These are phyloP conservation scores for Tricholoma saponaceum DNA, from an alignment of 768 basidiomycete species.

Conservation along the genomic window DNA sequence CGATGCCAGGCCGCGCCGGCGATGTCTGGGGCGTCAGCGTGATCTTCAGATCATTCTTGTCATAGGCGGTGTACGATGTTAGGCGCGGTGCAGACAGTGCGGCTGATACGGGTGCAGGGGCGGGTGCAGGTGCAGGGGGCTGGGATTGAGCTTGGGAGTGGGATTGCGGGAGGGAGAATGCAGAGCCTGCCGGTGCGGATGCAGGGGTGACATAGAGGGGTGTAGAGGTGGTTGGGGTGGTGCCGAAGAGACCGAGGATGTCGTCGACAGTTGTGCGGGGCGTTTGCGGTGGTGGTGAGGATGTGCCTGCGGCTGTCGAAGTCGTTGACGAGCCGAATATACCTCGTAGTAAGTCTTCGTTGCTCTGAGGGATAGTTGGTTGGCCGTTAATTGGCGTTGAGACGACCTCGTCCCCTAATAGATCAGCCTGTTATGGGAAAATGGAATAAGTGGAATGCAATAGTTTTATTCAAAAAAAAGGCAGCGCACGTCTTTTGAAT, in stretches of 20 bases:
- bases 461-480: neutral
- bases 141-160: slow-evolving; percentile 34
- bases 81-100: slow-evolving; percentile 46
- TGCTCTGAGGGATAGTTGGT: slow-evolving; percentile 46
- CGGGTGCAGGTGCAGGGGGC: slow-evolving; percentile 15
- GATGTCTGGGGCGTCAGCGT: slow-evolving; percentile 87
- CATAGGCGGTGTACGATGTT: slow-evolving; percentile 82
- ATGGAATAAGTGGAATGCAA: slow-evolving; percentile 5
- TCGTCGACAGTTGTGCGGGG: slow-evolving; percentile 73
- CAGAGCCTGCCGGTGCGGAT: slow-evolving; percentile 21
- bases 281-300: slow-evolving; percentile 40
- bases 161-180: slow-evolving; percentile 33
- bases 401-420: slow-evolving; percentile 74
- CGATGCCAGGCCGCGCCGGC: slow-evolving; percentile 75
- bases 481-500: slow-evolving; percentile 64
- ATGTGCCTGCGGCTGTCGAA: slow-evolving; percentile 29
- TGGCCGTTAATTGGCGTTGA: slow-evolving; percentile 38
- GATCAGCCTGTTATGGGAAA: slow-evolving; percentile 47
- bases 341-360: slow-evolving; percentile 87
- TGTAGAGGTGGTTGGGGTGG: slow-evolving; percentile 23
- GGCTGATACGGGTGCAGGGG: slow-evolving; percentile 26
- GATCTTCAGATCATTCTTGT: slow-evolving; percentile 86
- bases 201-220: slow-evolving; percentile 10
- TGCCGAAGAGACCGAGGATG: slow-evolving; percentile 85
- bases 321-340: slow-evolving; percentile 72